Evolutionary conservation across 1,284 basidiomycete genomes (phyloP), one percentile per base, ranked within the genome.

Genomic region (Pholiota adiposa): DNA sequence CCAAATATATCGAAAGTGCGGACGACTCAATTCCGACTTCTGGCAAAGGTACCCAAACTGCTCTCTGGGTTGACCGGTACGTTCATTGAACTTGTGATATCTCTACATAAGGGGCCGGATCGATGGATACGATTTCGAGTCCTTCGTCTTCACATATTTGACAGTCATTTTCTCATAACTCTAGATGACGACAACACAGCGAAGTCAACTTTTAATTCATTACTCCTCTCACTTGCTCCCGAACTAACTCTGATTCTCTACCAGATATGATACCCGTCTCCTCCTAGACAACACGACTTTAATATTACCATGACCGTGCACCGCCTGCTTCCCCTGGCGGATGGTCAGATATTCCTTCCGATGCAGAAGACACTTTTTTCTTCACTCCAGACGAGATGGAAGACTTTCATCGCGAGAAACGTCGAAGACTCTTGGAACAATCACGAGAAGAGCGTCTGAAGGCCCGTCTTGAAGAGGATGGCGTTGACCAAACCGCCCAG

Each of bases 271-370:
- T 68, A 87, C 86, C 3, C 84, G 92, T 6, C 84, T 94, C 18
- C 77, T 95, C 8, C 77, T 94, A 16, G 83, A 89, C 51, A 36
- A 59, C 34, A 62, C 61, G 40, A 69, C 60, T 16, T 60, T 11
- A 54, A 18, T 18, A 7, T 52, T n/a, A 19, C 18, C 19, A 11
- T 12, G 31, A 51, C 16, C 12, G 43, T 19, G 49, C 58, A n/a
- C 43, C 62, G 14, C 68, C 73, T 7, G 66, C 63, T 12, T 87
- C 86, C 0, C 84, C 87, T 5, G 77, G 79, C 2, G 90, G 89
- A 29, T 94, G 91, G 88, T 89, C 89, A 0, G 89, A 92, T 68
- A 79, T 94, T 0, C 88, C 93, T 2, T 94, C 92, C 0, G 93
- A 95, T 68, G 71, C 83, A 0, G 93, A 94, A 75, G 92, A 94